These are phyloP conservation scores for Pythium plurisporium DNA, from an alignment of 352 stramenopile species.

Conservation along the genomic window DNA sequence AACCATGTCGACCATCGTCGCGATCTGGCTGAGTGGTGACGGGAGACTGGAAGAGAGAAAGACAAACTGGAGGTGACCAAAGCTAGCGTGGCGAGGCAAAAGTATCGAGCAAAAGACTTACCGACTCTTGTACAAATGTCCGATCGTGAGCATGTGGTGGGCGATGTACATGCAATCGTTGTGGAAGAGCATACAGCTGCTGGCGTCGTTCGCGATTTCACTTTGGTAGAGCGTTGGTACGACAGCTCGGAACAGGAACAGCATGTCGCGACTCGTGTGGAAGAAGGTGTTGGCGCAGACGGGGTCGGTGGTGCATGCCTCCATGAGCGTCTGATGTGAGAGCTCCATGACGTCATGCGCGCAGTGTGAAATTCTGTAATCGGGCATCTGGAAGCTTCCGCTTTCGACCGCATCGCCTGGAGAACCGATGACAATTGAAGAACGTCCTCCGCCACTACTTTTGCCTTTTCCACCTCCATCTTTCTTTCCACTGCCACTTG, in stretches of 20 bases:
- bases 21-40: constrained; percentile 46
- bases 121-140: constrained; percentile 68
- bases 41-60: constrained; percentile 58
- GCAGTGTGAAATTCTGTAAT: constrained; percentile 56
- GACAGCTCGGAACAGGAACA: constrained; percentile 69
- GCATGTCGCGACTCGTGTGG: constrained; percentile 69
- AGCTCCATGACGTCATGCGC: constrained; percentile 61
- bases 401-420: constrained; percentile 31
- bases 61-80: too few relatives aligned
- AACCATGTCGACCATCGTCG: constrained; percentile 80
- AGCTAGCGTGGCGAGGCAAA: neutral
- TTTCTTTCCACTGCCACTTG: constrained; percentile 27
- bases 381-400: constrained; percentile 56
- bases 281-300: constrained; percentile 58
- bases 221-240: constrained; percentile 64
- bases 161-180: constrained; percentile 83
- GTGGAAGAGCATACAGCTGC: constrained; percentile 75
- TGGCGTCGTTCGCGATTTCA: constrained; percentile 59
- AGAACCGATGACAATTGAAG: neutral
- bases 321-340: constrained; percentile 55
- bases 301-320: constrained; percentile 42
- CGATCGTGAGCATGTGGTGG: constrained; percentile 75
- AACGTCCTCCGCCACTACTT: neutral
- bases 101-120: constrained; percentile 15
- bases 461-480: constrained; percentile 32